phyloP scores from a whole-genome alignment of 1,284 basidiomycete genomes.

The Melampsora larici-populina region DNA sequence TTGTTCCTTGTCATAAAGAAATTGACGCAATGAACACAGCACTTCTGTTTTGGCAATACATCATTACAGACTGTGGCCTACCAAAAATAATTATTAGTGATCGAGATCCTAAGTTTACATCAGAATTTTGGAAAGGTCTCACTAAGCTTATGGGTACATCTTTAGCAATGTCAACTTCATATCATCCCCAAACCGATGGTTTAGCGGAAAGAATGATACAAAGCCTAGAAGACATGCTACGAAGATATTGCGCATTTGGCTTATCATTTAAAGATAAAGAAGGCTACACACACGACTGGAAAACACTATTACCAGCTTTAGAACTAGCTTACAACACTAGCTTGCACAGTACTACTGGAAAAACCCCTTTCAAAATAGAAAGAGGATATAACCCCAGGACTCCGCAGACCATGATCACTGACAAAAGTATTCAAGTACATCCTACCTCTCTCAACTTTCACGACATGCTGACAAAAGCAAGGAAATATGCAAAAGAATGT shows the following conservation, averaged over 20 bases:
- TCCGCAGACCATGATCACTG: too few species aligned
- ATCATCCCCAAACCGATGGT: too few species aligned
- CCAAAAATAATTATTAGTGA: constrained; percentile 56
- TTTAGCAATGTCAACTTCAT: constrained; percentile 57
- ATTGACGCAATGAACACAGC: neutral
- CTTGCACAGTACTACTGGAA: constrained; percentile 8
- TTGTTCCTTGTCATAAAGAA: constrained; percentile 13
- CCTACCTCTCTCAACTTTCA: too few species aligned
- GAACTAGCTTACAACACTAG: constrained; percentile 38
- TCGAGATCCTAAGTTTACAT: constrained; percentile 57
- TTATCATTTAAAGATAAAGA: too few species aligned
- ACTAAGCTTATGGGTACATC: constrained; percentile 53
- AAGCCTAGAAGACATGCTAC: too few species aligned
- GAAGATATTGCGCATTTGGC: too few species aligned
- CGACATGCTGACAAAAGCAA: too few species aligned
- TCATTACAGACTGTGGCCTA: constrained; percentile 49
- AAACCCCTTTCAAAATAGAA: constrained; percentile 2
- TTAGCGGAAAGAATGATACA: too few species aligned
- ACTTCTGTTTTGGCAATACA: neutral
- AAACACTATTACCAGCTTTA: constrained; percentile 15
- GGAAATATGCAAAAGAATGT: too few species aligned
- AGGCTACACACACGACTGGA: constrained; percentile 28
- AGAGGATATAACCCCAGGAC: too few species aligned
- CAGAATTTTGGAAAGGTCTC: constrained; percentile 57
- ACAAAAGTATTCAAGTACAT: too few species aligned